phyloP scores from a whole-genome alignment of 768 basidiomycete species.

The Omphalotus guepiniiformis region DNA sequence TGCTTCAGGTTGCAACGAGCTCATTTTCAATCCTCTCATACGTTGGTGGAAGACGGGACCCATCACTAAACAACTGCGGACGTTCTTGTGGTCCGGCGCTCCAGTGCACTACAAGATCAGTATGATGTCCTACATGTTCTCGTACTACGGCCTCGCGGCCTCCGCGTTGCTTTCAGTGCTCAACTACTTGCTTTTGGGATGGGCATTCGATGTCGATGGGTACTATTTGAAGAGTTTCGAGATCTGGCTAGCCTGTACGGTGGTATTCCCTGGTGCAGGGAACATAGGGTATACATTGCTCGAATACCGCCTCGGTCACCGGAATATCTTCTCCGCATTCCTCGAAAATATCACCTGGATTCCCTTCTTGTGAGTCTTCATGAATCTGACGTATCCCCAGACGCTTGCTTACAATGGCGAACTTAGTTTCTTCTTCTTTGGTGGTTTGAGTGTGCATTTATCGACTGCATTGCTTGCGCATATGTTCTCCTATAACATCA shows the following conservation, averaged over 20 bases:
- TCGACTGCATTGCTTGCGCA: constrained; percentile 62
- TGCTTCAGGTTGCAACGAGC: constrained; percentile 58
- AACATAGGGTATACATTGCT: constrained; percentile 66
- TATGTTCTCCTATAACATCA: constrained; percentile 72
- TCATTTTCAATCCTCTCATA: constrained; percentile 81
- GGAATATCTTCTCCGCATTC: constrained; percentile 43
- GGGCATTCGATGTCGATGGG: constrained; percentile 58
- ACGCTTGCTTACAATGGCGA: not conserved
- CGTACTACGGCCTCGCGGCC: constrained; percentile 25
- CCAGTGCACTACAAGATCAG: constrained; percentile 82
- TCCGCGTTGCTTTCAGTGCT: constrained; percentile 46
- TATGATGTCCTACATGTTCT: constrained; percentile 72
- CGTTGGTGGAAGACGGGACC: constrained; percentile 79
- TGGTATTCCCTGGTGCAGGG: constrained; percentile 66
- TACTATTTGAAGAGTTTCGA: constrained; percentile 72
- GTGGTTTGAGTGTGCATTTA: constrained; percentile 70
- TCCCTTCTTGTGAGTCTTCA: constrained; percentile 65
- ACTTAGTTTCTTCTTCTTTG: constrained; percentile 72
- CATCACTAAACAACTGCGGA: constrained; percentile 75
- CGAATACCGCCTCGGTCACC: constrained; percentile 63
- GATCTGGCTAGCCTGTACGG: constrained; percentile 69
- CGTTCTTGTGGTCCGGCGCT: constrained; percentile 71
- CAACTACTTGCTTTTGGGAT: constrained; percentile 70
- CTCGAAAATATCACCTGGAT: constrained; percentile 62
- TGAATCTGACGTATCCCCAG: not conserved